These are phyloP conservation scores for Carex littledalei DNA, from an alignment of 176 grass and related monocot genomes.

Conservation along the genomic window DNA sequence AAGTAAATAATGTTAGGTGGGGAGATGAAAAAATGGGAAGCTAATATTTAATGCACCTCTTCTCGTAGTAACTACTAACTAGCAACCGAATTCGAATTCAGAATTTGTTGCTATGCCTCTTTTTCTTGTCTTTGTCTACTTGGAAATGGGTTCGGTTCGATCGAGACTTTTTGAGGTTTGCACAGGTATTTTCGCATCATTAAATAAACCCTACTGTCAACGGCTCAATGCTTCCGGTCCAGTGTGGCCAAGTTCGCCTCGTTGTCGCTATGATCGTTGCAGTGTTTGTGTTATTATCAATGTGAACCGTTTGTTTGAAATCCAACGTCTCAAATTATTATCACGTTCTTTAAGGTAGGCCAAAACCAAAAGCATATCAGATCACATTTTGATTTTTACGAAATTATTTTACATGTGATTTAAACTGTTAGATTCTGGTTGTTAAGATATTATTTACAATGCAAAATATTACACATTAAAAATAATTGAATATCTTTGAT, in stretches of 20 bases:
- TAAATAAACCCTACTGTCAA: neutral
- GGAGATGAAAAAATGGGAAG: neutral
- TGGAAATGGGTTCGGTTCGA: neutral
- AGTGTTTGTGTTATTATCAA: neutral
- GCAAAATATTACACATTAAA: no score
- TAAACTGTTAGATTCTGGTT: no score
- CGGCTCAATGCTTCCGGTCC: neutral
- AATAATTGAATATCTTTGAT: no score
- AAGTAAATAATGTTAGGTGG: constrained; percentile 2
- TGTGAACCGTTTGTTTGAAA: neutral
- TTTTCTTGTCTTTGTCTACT: neutral
- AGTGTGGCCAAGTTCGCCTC: no score
- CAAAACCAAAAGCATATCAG: no score
- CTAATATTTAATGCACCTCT: constrained; percentile 5
- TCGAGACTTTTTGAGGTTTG: neutral
- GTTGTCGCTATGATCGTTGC: neutral
- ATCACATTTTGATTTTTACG: no score
- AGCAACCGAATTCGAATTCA: no score
- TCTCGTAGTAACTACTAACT: no score
- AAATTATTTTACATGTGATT: no score
- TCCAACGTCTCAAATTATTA: neutral
- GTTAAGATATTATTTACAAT: no score
- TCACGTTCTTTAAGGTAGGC: no score
- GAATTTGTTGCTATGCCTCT: no score
- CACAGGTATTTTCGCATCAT: neutral